Conservation (phyloP, 495 filamentous ascomycete species). For the Ramalina intermedia region DNA sequence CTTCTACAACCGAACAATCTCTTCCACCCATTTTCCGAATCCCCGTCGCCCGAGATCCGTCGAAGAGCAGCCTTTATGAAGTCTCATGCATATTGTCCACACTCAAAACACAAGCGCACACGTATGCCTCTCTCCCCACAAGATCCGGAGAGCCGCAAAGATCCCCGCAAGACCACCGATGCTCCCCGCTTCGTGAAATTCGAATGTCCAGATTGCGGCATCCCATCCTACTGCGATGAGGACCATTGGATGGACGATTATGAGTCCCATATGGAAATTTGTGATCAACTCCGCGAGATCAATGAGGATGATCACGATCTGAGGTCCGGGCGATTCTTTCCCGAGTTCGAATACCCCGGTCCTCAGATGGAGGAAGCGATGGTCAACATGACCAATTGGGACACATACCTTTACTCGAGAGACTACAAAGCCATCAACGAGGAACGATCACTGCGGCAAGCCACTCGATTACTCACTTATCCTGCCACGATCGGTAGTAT, state of each 20-base stretch:
- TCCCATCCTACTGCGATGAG: constrained; percentile 84
- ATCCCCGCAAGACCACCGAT: constrained; percentile 17
- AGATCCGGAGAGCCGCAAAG: constrained; percentile 45
- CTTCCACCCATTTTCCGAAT: constrained; percentile 81
- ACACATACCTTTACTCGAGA: constrained; percentile 83
- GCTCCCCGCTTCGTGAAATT: constrained; percentile 71
- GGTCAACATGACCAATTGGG: constrained; percentile 98
- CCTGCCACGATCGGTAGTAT: constrained; percentile 83
- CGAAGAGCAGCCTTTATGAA: constrained; percentile 76
- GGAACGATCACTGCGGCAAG: constrained; percentile 75
- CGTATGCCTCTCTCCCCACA: constrained; percentile 41
- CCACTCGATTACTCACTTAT: constrained; percentile 84
- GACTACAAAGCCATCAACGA: constrained; percentile 80
- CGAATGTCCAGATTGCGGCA: constrained; percentile 92
- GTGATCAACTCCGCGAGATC: constrained; percentile 76
- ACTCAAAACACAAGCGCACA: constrained; percentile 65
- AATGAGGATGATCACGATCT: constrained; percentile 99
- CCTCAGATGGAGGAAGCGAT: constrained; percentile 80
- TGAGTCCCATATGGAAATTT: constrained; percentile 79
- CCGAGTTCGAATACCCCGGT: constrained; percentile 82
- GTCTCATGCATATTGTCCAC: constrained; percentile 81
- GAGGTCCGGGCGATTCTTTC: constrained; percentile 76
- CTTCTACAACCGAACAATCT: constrained; percentile 69
- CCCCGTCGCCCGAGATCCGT: constrained; percentile 72
- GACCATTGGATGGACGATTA: constrained; percentile 93